A percentile compares a stretch with the other conserved stretches of the same genome.
Evolutionary conservation across 257 asterid genomes (phyloP).

Genomic region (Hygrophila difformis): DNA sequence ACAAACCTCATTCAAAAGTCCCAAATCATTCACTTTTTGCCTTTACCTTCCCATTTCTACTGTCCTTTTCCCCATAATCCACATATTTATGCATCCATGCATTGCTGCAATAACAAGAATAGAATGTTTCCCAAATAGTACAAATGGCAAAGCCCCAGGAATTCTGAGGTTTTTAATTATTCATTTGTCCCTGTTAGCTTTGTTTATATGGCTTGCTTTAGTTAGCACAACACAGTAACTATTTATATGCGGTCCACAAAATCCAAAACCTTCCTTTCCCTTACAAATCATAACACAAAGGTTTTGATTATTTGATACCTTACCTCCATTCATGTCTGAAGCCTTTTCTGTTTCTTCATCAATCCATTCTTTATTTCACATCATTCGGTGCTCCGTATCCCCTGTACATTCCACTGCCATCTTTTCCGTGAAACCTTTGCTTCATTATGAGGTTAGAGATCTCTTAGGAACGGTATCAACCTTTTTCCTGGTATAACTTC

Average conservation of each 20-base stretch:
- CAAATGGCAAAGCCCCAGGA: background rate
- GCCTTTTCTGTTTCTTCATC: conserved; percentile 16
- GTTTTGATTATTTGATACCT: no score
- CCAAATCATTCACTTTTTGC: no score
- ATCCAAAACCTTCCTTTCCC: conserved; percentile 5
- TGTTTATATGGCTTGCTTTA: background rate
- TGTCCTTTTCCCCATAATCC: conserved; percentile 10
- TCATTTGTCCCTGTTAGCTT: background rate
- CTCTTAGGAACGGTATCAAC: conserved; percentile 25
- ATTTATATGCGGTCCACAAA: background rate
- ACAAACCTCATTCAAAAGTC: no score
- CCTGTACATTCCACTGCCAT: conserved; percentile 15
- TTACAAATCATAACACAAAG: background rate
- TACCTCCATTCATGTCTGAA: conserved; percentile 16
- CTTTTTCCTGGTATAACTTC: conserved; percentile 15
- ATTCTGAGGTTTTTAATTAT: no score
- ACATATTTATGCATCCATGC: no score
- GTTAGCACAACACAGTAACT: background rate
- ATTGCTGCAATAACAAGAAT: conserved; percentile 35
- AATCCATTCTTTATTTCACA: conserved; percentile 22
- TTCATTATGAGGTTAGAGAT: conserved; percentile 34
- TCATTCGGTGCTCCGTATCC: background rate
- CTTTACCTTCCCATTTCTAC: conserved; percentile 4
- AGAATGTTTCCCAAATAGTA: conserved; percentile 20
- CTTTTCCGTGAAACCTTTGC: conserved; percentile 27